These are phyloP conservation scores for Kurtzmaniella cleridarum DNA, from an alignment of 805 yeast species.

Conservation along the genomic window DNA sequence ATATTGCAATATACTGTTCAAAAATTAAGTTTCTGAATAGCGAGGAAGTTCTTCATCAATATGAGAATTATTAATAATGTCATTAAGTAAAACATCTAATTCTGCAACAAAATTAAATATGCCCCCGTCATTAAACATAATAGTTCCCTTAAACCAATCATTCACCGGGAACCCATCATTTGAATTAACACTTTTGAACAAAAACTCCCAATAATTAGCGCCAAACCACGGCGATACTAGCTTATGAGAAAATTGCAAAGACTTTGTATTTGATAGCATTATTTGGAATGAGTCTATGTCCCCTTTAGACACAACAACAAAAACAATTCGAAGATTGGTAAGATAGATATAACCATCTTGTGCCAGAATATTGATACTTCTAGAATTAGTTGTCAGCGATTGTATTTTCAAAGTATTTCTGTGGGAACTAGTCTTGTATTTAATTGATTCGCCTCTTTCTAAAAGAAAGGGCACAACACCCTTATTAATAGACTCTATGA, in stretches of 20 bases:
- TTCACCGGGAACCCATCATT: constrained; percentile 37
- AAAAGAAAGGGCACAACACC: constrained; percentile 12
- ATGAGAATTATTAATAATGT: constrained; percentile 29
- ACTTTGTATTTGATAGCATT: constrained; percentile 20
- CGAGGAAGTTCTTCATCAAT: constrained; percentile 44
- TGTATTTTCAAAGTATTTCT: constrained; percentile 26
- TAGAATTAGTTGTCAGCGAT: constrained; percentile 11
- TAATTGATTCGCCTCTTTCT: constrained; percentile 9
- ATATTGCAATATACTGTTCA: not conserved
- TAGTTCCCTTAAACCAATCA: constrained; percentile 30
- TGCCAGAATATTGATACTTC: constrained; percentile 22
- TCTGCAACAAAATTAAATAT: constrained; percentile 34
- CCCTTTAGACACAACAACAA: constrained; percentile 33
- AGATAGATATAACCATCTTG: constrained; percentile 36
- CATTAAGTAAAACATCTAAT: constrained; percentile 28
- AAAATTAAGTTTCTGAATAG: constrained; percentile 17
- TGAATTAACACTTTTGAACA: constrained; percentile 31
- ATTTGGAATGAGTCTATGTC: constrained; percentile 39
- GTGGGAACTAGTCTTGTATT: constrained; percentile 10
- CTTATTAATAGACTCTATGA: not conserved
- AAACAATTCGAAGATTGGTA: constrained; percentile 38
- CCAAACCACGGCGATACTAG: constrained; percentile 52
- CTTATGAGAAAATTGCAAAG: constrained; percentile 31
- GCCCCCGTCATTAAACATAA: constrained; percentile 46
- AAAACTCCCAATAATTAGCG: constrained; percentile 42